phyloP scores from a whole-genome alignment of 495 filamentous ascomycete genomes.

The Neurospora pannonica region DNA sequence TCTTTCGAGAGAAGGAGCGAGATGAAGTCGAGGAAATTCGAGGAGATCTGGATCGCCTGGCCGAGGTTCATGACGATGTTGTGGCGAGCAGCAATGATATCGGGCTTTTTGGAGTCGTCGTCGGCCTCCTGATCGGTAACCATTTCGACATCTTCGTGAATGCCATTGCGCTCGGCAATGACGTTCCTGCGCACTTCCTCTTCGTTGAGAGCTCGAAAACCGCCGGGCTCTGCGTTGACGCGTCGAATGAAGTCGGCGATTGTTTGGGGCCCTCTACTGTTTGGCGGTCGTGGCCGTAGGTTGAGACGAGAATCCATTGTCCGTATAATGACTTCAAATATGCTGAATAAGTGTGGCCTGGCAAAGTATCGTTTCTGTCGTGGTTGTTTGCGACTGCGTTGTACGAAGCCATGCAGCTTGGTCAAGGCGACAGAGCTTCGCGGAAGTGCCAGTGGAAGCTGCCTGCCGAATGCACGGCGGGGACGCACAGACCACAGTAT shows the following conservation, averaged over 20 bases:
- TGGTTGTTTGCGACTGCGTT: background rate
- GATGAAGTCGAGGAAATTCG: slow-evolving; percentile 57
- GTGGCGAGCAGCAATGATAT: slow-evolving; percentile 34
- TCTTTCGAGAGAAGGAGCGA: slow-evolving; percentile 79
- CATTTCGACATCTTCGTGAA: slow-evolving; percentile 20
- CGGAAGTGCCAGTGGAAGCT: background rate
- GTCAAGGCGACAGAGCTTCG: background rate
- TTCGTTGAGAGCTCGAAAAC: slow-evolving; percentile 61
- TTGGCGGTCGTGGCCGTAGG: slow-evolving; percentile 50
- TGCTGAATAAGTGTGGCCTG: background rate
- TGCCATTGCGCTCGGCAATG: slow-evolving; percentile 30
- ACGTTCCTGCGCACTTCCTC: slow-evolving; percentile 52
- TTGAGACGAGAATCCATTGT: slow-evolving; percentile 49
- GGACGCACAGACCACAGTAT: background rate
- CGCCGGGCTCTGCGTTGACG: slow-evolving; percentile 64
- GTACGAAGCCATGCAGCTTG: background rate
- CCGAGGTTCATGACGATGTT: slow-evolving; percentile 46
- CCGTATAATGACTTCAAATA: background rate
- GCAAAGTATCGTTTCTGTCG: background rate
- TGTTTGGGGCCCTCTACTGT: slow-evolving; percentile 45
- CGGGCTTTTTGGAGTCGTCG: slow-evolving; percentile 25
- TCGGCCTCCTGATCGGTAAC: slow-evolving; percentile 28
- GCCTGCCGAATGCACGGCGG: background rate
- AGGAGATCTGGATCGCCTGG: slow-evolving; percentile 21
- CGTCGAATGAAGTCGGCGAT: slow-evolving; percentile 64